phyloP scores from a whole-genome alignment of 2,329 filamentous ascomycete species.

The Chaetomium sp. region DNA sequence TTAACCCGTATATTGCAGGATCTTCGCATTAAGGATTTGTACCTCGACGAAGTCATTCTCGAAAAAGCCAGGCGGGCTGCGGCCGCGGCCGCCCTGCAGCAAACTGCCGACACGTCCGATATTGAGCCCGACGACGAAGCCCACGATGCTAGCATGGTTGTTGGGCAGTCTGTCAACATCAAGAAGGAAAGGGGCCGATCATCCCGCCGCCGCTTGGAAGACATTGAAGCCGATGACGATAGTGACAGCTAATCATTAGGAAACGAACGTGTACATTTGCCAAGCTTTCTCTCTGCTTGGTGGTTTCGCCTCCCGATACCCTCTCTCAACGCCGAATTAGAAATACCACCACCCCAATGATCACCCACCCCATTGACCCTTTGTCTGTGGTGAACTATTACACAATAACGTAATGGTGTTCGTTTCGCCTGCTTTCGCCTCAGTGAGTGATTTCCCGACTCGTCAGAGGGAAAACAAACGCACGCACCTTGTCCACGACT shows the following conservation, averaged over 20 bases:
- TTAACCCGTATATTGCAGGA: slow-evolving; percentile 30
- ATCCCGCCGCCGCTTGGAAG: slow-evolving; percentile 8
- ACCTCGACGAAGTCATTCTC: slow-evolving; percentile 48
- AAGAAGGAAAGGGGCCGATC: slow-evolving; percentile 24
- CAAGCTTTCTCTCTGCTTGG: neutral
- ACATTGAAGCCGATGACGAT: slow-evolving; percentile 18
- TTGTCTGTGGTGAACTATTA: no score
- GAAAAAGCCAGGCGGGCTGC: slow-evolving; percentile 52
- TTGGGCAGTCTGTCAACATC: slow-evolving; percentile 19
- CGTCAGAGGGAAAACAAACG: neutral
- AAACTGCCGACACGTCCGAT: slow-evolving; percentile 39
- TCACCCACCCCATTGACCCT: no score
- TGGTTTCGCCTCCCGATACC: neutral
- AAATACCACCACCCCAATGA: no score
- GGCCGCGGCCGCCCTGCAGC: slow-evolving; percentile 34
- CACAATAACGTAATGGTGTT: neutral
- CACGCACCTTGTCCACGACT: no score
- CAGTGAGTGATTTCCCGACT: neutral
- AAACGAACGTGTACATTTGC: neutral
- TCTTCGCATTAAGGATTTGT: slow-evolving; percentile 47
- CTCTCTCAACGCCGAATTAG: neutral
- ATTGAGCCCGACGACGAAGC: slow-evolving; percentile 30
- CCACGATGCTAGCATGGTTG: slow-evolving; percentile 21
- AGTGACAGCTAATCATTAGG: neutral
- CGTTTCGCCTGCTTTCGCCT: neutral